Base-by-base conservation (phyloP, 345 rosid species). In the Litchi chinensis region DNA sequence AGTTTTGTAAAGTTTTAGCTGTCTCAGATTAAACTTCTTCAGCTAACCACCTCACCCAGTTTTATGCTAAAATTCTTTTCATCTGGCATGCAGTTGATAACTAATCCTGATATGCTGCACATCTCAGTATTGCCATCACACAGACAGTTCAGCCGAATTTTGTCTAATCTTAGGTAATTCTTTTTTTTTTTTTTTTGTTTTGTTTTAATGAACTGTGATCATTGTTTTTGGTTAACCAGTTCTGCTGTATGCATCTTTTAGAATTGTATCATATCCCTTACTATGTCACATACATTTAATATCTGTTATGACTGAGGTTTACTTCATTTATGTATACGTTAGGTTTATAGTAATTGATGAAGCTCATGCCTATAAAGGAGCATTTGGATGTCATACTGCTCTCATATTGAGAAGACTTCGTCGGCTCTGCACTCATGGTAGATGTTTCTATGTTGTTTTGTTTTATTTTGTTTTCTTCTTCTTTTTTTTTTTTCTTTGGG, bases 81-180 rank as follows among this genome's bases (percentile, higher is more conserved):
- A 7, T 68, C 79, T 81, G 76, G 75, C 41, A 24, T 80, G 88
- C 88, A 95, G 99, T 87, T 95, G 85, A 95, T 95, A 77, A 95
- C 99, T 75, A 95, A 95, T 92, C 99, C 99, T 43, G 99, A 95
- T 84, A 95, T 95, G 98, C 83, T 95, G 28, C 97, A 95, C 84
- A 82, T 87, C 87, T 89, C 98, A 82, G 90, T 95, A 74, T 86
- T 95, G 86, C 99, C 97, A 46, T 83, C 70, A 21, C 99, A 93
- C 85, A 80, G 88, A 78, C 87, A 91, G 84, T 95, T 95, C 79
- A 82, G 86, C 77, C 88, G 97, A 79, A 88, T 95, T 82, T 84
- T 93, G 81, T 87, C 96, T 68, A 93, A 91, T 79, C 89, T 95
- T 64, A 90, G 97, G 99, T 95, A 87, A 79, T 71, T 68, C 68